Percentiles rank a stretch among this genome's conserved stretches.
Conservation (phyloP, 352 stramenopile species). For the Phytophthora macrochlamydospora region DNA sequence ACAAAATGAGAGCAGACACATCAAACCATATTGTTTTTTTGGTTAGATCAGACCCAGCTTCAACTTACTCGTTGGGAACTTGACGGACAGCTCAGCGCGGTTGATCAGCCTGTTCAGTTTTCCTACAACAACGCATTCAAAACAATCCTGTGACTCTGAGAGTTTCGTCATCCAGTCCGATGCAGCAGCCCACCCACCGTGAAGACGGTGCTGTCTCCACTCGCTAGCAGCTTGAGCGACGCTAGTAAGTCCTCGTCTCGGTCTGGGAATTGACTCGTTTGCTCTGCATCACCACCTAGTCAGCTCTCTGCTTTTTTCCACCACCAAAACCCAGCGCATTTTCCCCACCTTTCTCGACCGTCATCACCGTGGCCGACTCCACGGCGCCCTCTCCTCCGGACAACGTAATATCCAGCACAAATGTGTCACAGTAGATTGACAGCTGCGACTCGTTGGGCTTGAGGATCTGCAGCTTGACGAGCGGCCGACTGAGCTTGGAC, state of each 20-base stretch:
- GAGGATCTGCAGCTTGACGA: constrained; percentile 88
- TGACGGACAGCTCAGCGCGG: constrained; percentile 80
- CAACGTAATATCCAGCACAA: constrained; percentile 87
- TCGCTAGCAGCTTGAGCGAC: constrained; percentile 70
- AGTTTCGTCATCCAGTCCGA: too few species aligned
- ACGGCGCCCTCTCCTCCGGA: constrained; percentile 70
- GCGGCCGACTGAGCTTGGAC: constrained; percentile 80
- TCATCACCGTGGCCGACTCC: constrained; percentile 83
- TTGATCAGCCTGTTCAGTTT: constrained; percentile 84
- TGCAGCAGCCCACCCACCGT: constrained; percentile 41
- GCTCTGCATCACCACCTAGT: constrained; percentile 37
- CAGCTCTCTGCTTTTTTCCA: too few species aligned
- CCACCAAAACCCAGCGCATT: too few species aligned
- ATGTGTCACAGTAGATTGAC: constrained; percentile 89
- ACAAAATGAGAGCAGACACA: neutral
- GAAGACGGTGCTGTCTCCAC: constrained; percentile 76
- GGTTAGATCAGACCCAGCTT: too few species aligned
- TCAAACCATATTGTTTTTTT: too few species aligned
- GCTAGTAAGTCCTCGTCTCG: constrained; percentile 80
- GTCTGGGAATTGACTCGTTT: constrained; percentile 86
- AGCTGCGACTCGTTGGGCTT: constrained; percentile 87
- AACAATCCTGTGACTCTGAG: neutral
- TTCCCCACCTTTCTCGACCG: constrained; percentile 66
- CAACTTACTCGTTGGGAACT: constrained; percentile 63
- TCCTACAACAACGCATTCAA: constrained; percentile 45